phyloP scores from a whole-genome alignment of 164 flowering plant species.

The Protea cynaroides region DNA sequence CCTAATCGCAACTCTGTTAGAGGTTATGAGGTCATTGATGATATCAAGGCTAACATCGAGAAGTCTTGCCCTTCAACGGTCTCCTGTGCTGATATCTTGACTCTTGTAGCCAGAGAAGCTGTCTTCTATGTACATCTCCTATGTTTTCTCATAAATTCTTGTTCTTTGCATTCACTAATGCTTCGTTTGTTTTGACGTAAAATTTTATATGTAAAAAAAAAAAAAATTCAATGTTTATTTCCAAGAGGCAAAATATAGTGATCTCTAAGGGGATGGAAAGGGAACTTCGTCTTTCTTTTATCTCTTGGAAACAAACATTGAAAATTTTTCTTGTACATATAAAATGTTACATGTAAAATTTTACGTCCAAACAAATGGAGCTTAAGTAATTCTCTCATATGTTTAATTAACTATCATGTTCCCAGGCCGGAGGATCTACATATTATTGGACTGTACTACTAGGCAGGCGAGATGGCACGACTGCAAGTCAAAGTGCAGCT shows the following conservation, averaged over 20 bases:
- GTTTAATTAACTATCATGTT: not conserved
- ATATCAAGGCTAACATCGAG: not conserved
- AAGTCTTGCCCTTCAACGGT: not conserved
- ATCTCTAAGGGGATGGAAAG: too few relatives aligned
- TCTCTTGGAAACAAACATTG: too few relatives aligned
- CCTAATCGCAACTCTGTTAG: conserved; percentile 42
- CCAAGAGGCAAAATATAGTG: too few relatives aligned
- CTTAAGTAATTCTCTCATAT: not conserved
- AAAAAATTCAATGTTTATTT: too few relatives aligned
- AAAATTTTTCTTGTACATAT: too few relatives aligned
- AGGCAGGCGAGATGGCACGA: conserved; percentile 57
- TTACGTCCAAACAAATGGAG: too few relatives aligned
- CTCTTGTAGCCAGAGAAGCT: conserved; percentile 20
- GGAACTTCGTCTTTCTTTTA: too few relatives aligned
- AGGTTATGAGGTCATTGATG: conserved; percentile 15
- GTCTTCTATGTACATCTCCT: conserved; percentile 11
- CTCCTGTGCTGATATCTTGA: not conserved
- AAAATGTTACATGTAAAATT: too few relatives aligned
- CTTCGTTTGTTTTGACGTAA: too few relatives aligned
- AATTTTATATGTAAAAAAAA: too few relatives aligned
- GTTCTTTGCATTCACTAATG: too few relatives aligned
- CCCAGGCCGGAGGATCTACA: conserved; percentile 57
- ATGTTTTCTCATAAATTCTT: too few relatives aligned
- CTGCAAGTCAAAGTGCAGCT: conserved; percentile 45
- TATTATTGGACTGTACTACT: conserved; percentile 39